Percentiles rank a stretch among this genome's conserved stretches.
Conservation (phyloP, 768 basidiomycete genomes). For the Pulveroboletus sp. region DNA sequence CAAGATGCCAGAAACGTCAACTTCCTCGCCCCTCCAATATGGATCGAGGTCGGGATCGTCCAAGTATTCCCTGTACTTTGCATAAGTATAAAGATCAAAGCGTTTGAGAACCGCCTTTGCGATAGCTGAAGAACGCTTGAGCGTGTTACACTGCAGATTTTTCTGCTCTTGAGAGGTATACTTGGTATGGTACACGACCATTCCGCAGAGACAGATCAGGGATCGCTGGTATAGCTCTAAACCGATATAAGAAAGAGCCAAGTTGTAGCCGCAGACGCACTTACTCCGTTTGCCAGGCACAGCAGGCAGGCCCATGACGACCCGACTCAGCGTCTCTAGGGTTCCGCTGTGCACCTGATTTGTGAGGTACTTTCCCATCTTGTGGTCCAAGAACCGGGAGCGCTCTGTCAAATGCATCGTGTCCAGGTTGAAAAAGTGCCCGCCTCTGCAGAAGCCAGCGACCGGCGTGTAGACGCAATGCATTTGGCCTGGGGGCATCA, state of each 20-base stretch:
- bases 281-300: neutral
- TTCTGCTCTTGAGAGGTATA: too few species aligned
- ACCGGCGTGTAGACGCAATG: conserved; percentile 8
- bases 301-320: neutral
- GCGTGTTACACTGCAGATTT: too few species aligned
- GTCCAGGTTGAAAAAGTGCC: conserved; percentile 10
- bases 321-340: neutral
- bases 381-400: neutral
- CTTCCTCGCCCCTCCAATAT: too few species aligned
- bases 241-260: too few species aligned
- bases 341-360: neutral
- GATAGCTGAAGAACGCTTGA: too few species aligned
- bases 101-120: too few species aligned
- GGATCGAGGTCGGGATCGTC: too few species aligned
- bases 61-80: too few species aligned
- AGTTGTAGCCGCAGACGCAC: too few species aligned
- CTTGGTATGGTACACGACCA: neutral
- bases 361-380: fast-evolving
- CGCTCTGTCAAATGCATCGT: conserved; percentile 1
- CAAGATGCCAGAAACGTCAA: too few species aligned
- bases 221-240: neutral
- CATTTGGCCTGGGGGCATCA: neutral
- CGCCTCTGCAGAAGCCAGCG: neutral
- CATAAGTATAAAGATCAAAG: too few species aligned
- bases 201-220: neutral